Conservation (phyloP, 106 monocot genomes). For the Alisma plantagoaquatica region DNA sequence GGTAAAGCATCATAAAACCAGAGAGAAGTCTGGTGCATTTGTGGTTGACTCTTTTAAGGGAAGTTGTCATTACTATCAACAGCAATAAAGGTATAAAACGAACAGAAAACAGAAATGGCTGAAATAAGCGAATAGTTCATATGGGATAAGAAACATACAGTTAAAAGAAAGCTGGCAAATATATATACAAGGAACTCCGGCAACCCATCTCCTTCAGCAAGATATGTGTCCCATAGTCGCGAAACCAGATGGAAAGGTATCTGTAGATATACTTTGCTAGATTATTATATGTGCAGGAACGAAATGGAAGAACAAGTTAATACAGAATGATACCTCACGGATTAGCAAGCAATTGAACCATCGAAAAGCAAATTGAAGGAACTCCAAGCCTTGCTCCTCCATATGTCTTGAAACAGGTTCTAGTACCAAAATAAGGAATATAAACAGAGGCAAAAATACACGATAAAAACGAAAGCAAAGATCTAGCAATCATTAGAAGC, state of each 20-base stretch:
- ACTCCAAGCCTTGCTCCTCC: slow-evolving; percentile 94
- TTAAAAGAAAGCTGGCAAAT: slow-evolving; percentile 91
- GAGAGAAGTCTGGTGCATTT: too few relatives aligned
- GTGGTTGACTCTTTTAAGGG: too few relatives aligned
- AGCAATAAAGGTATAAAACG: neutral
- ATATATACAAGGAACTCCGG: slow-evolving; percentile 99
- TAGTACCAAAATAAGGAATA: slow-evolving; percentile 15
- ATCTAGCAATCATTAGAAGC: too few relatives aligned
- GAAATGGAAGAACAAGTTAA: neutral
- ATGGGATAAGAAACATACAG: slow-evolving; percentile 33
- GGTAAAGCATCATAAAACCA: too few relatives aligned
- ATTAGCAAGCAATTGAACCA: slow-evolving; percentile 99
- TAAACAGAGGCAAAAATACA: too few relatives aligned
- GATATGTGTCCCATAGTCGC: slow-evolving; percentile 95
- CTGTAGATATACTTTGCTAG: slow-evolving; percentile 22
- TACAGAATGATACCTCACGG: slow-evolving; percentile 59
- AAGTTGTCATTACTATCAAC: too few relatives aligned
- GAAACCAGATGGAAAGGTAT: slow-evolving; percentile 91
- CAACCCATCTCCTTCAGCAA: slow-evolving; percentile 92
- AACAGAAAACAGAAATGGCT: too few relatives aligned
- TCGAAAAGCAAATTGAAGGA: slow-evolving; percentile 97
- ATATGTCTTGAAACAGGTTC: slow-evolving; percentile 95
- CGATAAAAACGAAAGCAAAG: too few relatives aligned
- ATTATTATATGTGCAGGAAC: neutral
- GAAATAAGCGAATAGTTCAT: too few relatives aligned